Evolutionary conservation across 495 filamentous ascomycete genomes (phyloP).

Genomic region (Jackrogersella minutella): DNA sequence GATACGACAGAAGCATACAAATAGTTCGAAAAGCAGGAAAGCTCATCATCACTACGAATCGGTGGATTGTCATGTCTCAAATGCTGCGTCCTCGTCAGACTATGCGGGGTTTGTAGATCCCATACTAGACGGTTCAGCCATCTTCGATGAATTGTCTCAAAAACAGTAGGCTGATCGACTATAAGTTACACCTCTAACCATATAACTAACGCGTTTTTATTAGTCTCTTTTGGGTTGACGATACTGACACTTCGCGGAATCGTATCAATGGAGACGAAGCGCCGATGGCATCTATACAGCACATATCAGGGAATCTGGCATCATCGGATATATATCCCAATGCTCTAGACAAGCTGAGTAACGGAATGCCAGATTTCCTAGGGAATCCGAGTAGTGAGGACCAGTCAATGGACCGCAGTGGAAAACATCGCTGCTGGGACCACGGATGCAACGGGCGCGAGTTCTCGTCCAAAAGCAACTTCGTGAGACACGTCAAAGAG

Average conservation of each 20-base stretch:
- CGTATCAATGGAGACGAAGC: conserved; percentile 40
- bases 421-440: conserved; percentile 93
- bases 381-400: conserved; percentile 26
- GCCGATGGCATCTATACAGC: conserved; percentile 36
- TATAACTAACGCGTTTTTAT: conserved; percentile 15
- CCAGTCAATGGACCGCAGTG: conserved; percentile 20
- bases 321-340: conserved; percentile 27
- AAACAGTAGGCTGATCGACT: conserved; percentile 26
- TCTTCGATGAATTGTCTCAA: conserved; percentile 39
- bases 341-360: conserved; percentile 36
- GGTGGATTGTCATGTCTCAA: conserved; percentile 17
- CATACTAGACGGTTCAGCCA: conserved; percentile 31
- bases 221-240: conserved; percentile 38
- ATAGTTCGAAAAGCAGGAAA: conserved; percentile 28
- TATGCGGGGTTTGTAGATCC: conserved; percentile 35
- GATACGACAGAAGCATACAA: conserved; percentile 35
- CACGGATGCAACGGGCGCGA: conserved; percentile 95
- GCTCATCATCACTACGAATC: conserved; percentile 9
- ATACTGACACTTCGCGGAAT: conserved; percentile 37
- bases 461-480: conserved; percentile 94
- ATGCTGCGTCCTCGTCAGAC: conserved; percentile 9
- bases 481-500: conserved; percentile 87
- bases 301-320: conserved; percentile 35
- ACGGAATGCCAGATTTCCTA: conserved; percentile 33
- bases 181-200: neutral